Evolutionary conservation across 1,284 basidiomycete species (phyloP).

Genomic region (Apiotrichum gamsii): DNA sequence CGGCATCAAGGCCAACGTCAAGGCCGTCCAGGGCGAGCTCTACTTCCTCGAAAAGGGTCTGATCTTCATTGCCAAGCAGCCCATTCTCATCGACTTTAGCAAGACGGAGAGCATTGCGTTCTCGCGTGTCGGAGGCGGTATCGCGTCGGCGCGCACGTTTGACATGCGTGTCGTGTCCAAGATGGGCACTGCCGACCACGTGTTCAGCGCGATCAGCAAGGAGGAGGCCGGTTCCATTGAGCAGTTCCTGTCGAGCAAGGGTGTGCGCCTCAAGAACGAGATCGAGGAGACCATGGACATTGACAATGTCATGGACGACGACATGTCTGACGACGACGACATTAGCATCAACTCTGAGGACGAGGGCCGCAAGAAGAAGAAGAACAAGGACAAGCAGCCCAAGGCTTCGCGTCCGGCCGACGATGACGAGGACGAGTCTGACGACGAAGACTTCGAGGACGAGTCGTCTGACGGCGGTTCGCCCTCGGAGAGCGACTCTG

Average conservation of each 20-base stretch:
- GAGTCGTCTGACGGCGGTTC: constrained; percentile 78
- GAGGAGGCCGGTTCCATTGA: constrained; percentile 89
- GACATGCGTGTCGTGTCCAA: constrained; percentile 87
- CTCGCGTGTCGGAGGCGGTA: constrained; percentile 84
- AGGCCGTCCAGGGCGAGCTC: constrained; percentile 93
- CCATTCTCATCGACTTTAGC: constrained; percentile 81
- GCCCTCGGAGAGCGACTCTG: constrained; percentile 66
- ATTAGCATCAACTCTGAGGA: constrained; percentile 35
- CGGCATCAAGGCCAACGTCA: constrained; percentile 88
- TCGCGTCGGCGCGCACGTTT: constrained; percentile 86
- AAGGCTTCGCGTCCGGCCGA: constrained; percentile 49
- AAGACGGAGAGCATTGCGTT: constrained; percentile 90
- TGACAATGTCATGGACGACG: constrained; percentile 69
- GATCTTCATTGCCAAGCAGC: constrained; percentile 96
- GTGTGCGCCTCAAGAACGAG: constrained; percentile 92
- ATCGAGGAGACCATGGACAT: constrained; percentile 76
- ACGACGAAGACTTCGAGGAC: constrained; percentile 83
- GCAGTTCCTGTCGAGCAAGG: constrained; percentile 79
- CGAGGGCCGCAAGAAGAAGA: constrained; percentile 32
- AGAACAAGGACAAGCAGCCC: constrained; percentile 42
- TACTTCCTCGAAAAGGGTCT: constrained; percentile 98
- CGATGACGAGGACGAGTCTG: constrained; percentile 70
- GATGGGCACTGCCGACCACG: constrained; percentile 66
- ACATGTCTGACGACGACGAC: constrained; percentile 58
- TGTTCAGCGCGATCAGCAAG: constrained; percentile 89